Conservation (phyloP, 192 early-diverging fungal species). For the Gaertneriomyces sp. region DNA sequence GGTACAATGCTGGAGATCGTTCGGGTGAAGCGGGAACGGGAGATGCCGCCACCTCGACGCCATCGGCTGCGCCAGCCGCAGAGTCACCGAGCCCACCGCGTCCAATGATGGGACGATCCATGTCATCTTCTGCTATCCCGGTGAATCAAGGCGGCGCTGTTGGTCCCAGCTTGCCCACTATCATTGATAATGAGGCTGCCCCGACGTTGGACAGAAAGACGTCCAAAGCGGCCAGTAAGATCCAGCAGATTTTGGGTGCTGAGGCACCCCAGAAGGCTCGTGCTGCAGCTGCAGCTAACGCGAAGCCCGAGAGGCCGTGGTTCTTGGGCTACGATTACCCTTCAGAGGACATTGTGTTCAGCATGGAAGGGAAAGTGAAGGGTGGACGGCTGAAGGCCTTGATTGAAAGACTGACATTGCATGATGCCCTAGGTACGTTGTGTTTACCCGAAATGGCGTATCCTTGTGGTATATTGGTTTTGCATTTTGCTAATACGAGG, state of each 20-base stretch:
- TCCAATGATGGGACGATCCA: constrained; percentile 11
- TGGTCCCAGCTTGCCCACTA: background rate
- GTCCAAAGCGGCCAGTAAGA: constrained; percentile 20
- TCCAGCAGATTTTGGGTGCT: constrained; percentile 24
- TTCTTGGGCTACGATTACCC: constrained; percentile 57
- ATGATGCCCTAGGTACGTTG: constrained; percentile 42
- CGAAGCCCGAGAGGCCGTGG: constrained; percentile 28
- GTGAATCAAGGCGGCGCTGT: background rate
- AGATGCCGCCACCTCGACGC: constrained; percentile 5
- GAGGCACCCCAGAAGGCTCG: constrained; percentile 18
- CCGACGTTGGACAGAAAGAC: constrained; percentile 1
- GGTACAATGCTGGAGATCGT: background rate
- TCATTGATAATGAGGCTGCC: background rate
- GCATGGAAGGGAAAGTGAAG: constrained; percentile 66
- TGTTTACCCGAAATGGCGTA: constrained; percentile 8
- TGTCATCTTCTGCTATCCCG: constrained; percentile 9
- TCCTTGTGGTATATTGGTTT: background rate
- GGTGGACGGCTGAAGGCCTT: constrained; percentile 67
- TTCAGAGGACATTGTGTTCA: constrained; percentile 57
- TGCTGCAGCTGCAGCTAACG: too few relatives aligned
- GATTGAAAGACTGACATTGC: constrained; percentile 68
- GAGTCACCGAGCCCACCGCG: background rate
- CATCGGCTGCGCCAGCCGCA: background rate
- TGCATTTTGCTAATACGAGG: constrained; percentile 7
- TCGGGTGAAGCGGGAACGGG: background rate